Evolutionary conservation across 371 early-diverging fungal genomes (phyloP).

Genomic region (Parasitella parasitica): DNA sequence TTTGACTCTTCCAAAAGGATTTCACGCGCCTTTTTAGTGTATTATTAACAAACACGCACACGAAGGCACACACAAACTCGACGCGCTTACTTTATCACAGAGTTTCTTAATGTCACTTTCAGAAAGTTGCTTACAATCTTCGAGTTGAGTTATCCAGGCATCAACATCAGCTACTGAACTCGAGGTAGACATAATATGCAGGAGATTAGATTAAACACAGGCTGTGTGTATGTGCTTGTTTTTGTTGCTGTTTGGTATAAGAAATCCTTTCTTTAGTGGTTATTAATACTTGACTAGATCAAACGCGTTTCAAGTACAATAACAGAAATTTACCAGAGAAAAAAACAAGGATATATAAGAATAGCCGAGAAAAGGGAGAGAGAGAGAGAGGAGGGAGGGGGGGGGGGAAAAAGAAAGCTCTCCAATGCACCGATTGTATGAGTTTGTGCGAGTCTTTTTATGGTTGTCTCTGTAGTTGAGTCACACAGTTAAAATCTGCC

Average conservation of each 20-base stretch:
- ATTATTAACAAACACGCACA: not conserved
- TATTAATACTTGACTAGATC: not conserved
- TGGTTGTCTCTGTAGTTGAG: not conserved
- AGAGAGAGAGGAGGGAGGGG: not conserved
- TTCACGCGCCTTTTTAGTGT: constrained; percentile 78
- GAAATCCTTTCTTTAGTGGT: not conserved
- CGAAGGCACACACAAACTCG: not conserved
- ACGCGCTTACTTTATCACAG: constrained; percentile 81
- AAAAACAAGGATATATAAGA: not conserved
- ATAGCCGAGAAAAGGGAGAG: not conserved
- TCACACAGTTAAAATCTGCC: not conserved
- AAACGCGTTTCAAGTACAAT: not conserved
- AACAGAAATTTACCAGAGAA: not conserved
- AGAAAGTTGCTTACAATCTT: constrained; percentile 88
- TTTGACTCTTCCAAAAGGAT: constrained; percentile 93
- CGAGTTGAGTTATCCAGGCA: constrained; percentile 88
- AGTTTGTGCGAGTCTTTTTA: not conserved
- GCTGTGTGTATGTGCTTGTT: not conserved
- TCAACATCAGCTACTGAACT: constrained; percentile 62
- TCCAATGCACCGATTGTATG: not conserved
- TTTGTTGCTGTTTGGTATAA: not conserved
- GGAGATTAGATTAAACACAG: not conserved
- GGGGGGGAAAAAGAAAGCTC: not conserved
- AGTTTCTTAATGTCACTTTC: constrained; percentile 94
- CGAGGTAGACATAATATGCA: constrained; percentile 34